Percentiles rank a stretch among this genome's conserved stretches.
phyloP scores from a whole-genome alignment of 106 monocot species.

The Platanthera guangdongensis region DNA sequence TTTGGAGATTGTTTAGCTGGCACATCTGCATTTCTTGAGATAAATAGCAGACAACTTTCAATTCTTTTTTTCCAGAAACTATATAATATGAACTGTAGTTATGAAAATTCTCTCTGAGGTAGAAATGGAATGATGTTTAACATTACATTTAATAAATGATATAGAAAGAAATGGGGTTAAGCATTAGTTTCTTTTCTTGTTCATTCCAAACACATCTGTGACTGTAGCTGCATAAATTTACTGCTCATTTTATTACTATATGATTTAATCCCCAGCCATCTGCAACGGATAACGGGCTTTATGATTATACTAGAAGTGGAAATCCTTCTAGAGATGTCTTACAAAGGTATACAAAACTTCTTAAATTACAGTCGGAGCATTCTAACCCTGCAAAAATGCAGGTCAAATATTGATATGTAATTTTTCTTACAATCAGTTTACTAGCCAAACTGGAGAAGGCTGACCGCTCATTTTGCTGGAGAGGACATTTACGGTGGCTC shows the following conservation, averaged over 20 bases:
- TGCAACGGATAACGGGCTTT: conserved; percentile 76
- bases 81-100: background rate
- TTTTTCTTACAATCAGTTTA: conserved; percentile 35
- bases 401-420: conserved; percentile 1
- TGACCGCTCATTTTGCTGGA: conserved; percentile 82
- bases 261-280: conserved; percentile 54
- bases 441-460: conserved; percentile 98
- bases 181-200: background rate
- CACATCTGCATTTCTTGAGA: background rate
- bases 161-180: background rate
- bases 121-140: background rate
- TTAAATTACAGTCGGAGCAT: background rate
- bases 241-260: background rate
- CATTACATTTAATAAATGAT: background rate
- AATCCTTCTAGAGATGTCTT: conserved; percentile 97
- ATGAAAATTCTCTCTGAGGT: background rate
- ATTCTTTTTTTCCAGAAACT: background rate
- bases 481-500: conserved; percentile 98
- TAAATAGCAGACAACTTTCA: background rate
- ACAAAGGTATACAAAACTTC: conserved; percentile 47
- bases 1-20: background rate
- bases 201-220: background rate
- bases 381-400: background rate
- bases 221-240: background rate
- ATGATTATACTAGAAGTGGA: conserved; percentile 98